Base-by-base conservation (phyloP, 208 protist genomes). In the Leishmania tarentolae region DNA sequence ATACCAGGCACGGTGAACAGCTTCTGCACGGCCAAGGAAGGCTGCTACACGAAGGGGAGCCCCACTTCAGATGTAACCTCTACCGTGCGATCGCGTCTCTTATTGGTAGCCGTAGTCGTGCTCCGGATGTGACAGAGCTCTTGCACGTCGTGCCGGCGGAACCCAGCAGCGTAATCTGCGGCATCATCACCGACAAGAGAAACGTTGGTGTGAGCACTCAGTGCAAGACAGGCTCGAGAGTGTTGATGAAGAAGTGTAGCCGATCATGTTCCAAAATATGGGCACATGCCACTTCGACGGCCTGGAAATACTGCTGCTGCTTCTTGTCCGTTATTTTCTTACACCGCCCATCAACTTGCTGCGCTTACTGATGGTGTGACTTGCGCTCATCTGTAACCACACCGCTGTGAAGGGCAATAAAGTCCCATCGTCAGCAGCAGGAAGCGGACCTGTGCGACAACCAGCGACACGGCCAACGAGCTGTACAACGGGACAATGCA, bases 111-210 rank as follows among this genome's bases (percentile, higher is more conserved):
- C 17, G 83, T 52, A 84, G 81, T 44, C 86, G 81, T 35, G 46
- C 88, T 40, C 47, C 85, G 0, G 92, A 87, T 24, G 82, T 93
- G 28, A 52, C 37, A 5, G 56, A 88, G 21, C 94, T 95, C 83
- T 77, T 92, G 2, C 91, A 92, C 44, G 77, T 97, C 19, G 96
- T 92, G 80, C 93, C 92, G 5, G 82, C 82, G 24, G 92, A 89
- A 13, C 89, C 88, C 68, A 93, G 96, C 83, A 89, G 84, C 56
- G 95, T 90, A 70, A 83, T 95, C 61, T 95, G 89, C 68, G 90
- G 92, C 2, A 57, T 96, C 17, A 83, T 92, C 28, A 88, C 93
- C 28, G 90, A 90, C 42, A 91, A 88, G 70, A 76, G 88, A n/a
- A 95, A 96, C 85, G 78, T 96, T 61, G 93, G 92, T 11, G 63